phyloP scores from a whole-genome alignment of 495 filamentous ascomycete species.

The Pyrenopolyporus hunteri region DNA sequence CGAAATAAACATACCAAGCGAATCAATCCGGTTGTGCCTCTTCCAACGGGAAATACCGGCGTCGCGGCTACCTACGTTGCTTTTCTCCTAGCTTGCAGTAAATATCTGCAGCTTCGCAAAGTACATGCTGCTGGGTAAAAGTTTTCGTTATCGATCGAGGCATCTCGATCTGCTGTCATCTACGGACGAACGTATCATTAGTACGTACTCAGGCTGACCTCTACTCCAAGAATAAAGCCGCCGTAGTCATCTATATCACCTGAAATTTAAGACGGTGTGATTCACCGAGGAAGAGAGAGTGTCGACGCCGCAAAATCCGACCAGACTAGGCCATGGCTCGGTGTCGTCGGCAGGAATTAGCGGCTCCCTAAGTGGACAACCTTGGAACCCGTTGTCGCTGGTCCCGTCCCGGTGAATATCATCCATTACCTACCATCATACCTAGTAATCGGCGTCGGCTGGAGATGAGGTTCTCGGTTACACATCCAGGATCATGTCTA shows the following conservation, averaged over 20 bases:
- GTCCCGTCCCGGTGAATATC: too few relatives aligned
- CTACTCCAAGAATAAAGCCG: neutral
- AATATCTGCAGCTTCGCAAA: neutral
- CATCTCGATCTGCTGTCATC: neutral
- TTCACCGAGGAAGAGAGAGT: neutral
- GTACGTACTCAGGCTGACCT: neutral
- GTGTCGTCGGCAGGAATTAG: neutral
- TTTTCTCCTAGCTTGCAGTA: neutral
- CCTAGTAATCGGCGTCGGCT: too few relatives aligned
- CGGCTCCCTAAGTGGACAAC: neutral
- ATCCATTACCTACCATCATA: too few relatives aligned
- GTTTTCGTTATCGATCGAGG: too few relatives aligned
- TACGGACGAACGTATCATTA: neutral
- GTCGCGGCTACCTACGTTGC: neutral
- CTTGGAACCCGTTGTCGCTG: too few relatives aligned
- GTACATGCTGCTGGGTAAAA: too few relatives aligned
- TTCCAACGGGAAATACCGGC: slow-evolving; percentile 16
- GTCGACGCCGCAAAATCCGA: neutral
- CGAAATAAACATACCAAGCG: slow-evolving; percentile 9
- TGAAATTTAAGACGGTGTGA: neutral
- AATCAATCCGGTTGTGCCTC: neutral
- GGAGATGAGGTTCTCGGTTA: slow-evolving; percentile 6
- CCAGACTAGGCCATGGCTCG: neutral
- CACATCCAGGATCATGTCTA: slow-evolving; percentile 21
- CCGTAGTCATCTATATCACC: neutral